Conservation (phyloP, 2,329 filamentous ascomycete species). For the Annulohypoxylon truncatum region DNA sequence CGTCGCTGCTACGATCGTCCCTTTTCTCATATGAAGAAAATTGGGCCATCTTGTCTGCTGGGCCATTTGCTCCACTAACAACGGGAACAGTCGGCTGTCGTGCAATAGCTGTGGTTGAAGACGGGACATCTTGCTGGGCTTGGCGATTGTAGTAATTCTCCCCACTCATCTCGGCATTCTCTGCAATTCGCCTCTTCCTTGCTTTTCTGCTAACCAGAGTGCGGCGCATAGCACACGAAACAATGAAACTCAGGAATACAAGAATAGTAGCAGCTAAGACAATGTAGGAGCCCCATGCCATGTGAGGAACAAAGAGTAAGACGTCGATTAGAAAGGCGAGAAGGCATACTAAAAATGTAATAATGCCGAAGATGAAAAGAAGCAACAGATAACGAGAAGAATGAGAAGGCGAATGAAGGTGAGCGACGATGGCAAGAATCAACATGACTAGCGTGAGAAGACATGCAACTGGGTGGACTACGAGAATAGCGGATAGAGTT, state of each 20-base stretch:
- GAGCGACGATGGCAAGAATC: conserved; percentile 80
- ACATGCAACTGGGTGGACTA: conserved; percentile 92
- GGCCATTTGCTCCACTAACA: conserved; percentile 65
- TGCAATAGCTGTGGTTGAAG: conserved; percentile 52
- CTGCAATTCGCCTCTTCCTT: conserved; percentile 88
- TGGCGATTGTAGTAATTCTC: conserved; percentile 87
- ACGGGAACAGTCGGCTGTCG: conserved; percentile 70
- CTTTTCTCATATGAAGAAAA: conserved; percentile 76
- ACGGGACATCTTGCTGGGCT: conserved; percentile 63
- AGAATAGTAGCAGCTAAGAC: conserved; percentile 90
- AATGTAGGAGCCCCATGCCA: conserved; percentile 94
- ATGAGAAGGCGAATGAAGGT: conserved; percentile 88
- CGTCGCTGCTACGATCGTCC: conserved; percentile 72
- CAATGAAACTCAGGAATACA: conserved; percentile 81
- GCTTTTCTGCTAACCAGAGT: conserved; percentile 92
- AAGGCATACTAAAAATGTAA: conserved; percentile 84
- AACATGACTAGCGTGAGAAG: conserved; percentile 88
- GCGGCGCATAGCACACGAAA: conserved; percentile 94
- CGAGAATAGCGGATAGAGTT: conserved; percentile 85
- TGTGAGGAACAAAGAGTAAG: conserved; percentile 90
- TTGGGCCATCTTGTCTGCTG: conserved; percentile 59
- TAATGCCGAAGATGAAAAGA: conserved; percentile 85
- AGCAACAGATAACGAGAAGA: conserved; percentile 88
- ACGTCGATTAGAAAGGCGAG: conserved; percentile 94
- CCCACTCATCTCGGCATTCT: conserved; percentile 97